phyloP scores from a whole-genome alignment of 1,284 basidiomycete species.

The Marasmius fiardii region DNA sequence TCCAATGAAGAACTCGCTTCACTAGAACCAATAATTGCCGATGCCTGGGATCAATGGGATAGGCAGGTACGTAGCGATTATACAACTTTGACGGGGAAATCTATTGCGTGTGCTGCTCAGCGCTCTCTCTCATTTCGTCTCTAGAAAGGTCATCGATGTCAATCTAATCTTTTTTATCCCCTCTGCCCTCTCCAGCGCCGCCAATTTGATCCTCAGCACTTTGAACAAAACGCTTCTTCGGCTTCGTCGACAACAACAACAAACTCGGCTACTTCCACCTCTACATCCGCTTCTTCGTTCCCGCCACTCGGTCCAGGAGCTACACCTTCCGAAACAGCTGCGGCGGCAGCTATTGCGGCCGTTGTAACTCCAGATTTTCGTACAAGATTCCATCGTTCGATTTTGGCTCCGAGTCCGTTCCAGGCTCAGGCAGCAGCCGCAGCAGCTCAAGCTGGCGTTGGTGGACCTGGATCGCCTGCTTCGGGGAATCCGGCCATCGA shows the following conservation, averaged over 20 bases:
- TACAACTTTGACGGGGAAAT: constrained; percentile 10
- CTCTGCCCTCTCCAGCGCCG: too few relatives aligned
- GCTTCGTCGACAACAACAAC: background rate
- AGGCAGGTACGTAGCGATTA: constrained; percentile 50
- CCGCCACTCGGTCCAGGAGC: constrained; percentile 21
- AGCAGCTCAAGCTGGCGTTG: background rate
- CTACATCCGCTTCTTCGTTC: constrained; percentile 15
- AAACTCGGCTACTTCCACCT: background rate
- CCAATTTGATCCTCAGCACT: constrained; percentile 36
- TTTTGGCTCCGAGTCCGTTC: constrained; percentile 67
- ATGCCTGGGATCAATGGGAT: constrained; percentile 69
- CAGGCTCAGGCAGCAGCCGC: constrained; percentile 16
- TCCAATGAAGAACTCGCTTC: constrained; percentile 9
- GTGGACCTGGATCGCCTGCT: background rate
- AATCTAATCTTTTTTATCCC: constrained; percentile 24
- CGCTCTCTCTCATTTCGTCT: too few relatives aligned
- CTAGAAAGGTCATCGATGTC: too few relatives aligned
- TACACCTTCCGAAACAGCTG: constrained; percentile 22
- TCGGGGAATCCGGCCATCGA: constrained; percentile 1
- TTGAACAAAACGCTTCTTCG: background rate
- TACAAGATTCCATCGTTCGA: constrained; percentile 63
- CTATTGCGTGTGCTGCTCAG: constrained; percentile 6
- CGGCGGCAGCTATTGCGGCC: constrained; percentile 21
- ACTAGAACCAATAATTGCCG: constrained; percentile 6
- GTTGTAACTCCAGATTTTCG: constrained; percentile 55